These are phyloP conservation scores for Carpinus viminea DNA, from an alignment of 306 rosid species.

Conservation along the genomic window DNA sequence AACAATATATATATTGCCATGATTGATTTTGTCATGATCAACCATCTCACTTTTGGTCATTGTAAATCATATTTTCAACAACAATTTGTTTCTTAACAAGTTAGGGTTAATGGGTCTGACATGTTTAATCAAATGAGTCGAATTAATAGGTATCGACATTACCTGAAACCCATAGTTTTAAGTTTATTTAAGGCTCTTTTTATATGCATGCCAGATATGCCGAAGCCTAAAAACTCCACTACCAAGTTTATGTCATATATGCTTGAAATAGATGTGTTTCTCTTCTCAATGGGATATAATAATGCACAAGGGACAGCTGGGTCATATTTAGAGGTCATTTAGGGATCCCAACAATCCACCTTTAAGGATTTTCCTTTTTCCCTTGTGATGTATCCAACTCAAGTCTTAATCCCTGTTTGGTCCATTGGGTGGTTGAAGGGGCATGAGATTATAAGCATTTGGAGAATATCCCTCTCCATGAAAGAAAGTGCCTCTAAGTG, in stretches of 20 bases:
- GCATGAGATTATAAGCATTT: slow-evolving; percentile 23
- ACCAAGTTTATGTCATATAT: neutral
- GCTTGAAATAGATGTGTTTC: slow-evolving; percentile 1
- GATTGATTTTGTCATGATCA: slow-evolving; percentile 42
- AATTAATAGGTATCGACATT: no score
- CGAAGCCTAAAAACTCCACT: slow-evolving; percentile 17
- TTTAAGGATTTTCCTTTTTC: slow-evolving; percentile 3
- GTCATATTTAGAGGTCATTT: slow-evolving; percentile 12
- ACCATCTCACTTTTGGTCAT: slow-evolving; percentile 1
- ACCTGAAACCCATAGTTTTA: no score
- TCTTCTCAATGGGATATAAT: slow-evolving; percentile 5
- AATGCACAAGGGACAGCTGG: slow-evolving; percentile 25
- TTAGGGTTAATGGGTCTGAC: no score
- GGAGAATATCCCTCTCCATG: slow-evolving; percentile 42
- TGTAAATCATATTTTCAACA: no score
- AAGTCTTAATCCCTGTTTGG: slow-evolving; percentile 6
- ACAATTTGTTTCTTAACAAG: no score
- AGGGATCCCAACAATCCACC: slow-evolving; percentile 30
- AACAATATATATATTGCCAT: slow-evolving; percentile 1
- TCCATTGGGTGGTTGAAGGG: slow-evolving; percentile 29
- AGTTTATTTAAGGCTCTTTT: slow-evolving; percentile 3
- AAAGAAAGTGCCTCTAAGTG: slow-evolving; percentile 52
- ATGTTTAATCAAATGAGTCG: no score
- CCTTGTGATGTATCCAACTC: neutral
- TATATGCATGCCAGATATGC: slow-evolving; percentile 26